Evolutionary conservation across 805 yeast genomes (phyloP), one percentile per base, ranked within the genome.

Genomic region (Starmerella scarabaei): DNA sequence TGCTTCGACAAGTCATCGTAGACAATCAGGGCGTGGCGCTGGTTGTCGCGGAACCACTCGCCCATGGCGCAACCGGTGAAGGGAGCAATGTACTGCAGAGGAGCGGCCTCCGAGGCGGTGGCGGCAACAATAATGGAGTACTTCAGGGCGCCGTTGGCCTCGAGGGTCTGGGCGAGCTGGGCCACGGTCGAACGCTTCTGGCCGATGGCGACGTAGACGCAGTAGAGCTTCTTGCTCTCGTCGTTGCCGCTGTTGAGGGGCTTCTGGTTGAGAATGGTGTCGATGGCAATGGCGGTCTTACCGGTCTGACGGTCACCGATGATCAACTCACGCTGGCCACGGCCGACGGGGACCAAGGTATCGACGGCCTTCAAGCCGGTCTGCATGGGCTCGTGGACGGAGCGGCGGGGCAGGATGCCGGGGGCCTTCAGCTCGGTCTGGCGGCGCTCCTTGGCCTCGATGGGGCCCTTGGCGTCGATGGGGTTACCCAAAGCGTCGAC

Each of bases 31-130:
- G 97, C 93, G 71, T 91, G 97, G 68, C 70, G 82, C 66, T 94
- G 95, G 70, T 88, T 91, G 77, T 91, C 99, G 78, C 98, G 84
- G 93, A 91, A 91, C 98, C 98, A 91, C 75, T 91, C 99, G 74
- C 97, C 95, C 66, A 91, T 86, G 62, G 99, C 94, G 67, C 94
- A 80, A 56, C 86, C 99, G 58, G 98, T 84, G 94, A 91, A 91
- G 67, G 99, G 99, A 74, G 99, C 97, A 66, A 91, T 72, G 76
- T 85, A 91, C 77, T 91, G 99, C 69, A 91, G 76, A 68, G 98
- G 99, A 68, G 99, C 98, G 58, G 98, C 98, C 76, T 91, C 98
- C 51, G 98, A 91, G 57, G 99, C 99, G 60, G 99, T 91, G 60
- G 98, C 99, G 49, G 98, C 96, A 66, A 91, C 97, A 68, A 91